phyloP scores from a whole-genome alignment of 2,329 filamentous ascomycete genomes.

The Alternaria metachromatica region DNA sequence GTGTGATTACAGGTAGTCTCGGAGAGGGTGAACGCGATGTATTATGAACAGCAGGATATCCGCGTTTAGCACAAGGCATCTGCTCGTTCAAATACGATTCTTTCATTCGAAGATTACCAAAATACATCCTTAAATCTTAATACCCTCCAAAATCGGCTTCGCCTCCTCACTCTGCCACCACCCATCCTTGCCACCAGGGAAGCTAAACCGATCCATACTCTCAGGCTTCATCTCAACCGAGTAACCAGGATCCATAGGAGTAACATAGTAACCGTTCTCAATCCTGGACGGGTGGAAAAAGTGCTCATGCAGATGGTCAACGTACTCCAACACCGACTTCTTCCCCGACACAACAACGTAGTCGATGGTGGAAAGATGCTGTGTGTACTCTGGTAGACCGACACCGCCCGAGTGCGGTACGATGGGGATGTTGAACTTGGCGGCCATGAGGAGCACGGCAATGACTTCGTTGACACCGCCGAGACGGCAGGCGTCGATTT shows the following conservation, averaged over 20 bases:
- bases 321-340: slow-evolving; percentile 84
- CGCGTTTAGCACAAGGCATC: not conserved
- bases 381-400: slow-evolving; percentile 90
- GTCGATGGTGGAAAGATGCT: slow-evolving; percentile 91
- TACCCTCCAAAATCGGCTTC: slow-evolving; percentile 71
- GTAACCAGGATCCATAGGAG: slow-evolving; percentile 82
- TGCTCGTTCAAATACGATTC: not conserved
- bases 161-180: slow-evolving; percentile 88
- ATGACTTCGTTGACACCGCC: slow-evolving; percentile 92
- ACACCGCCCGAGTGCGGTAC: slow-evolving; percentile 91
- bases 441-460: slow-evolving; percentile 86
- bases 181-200: slow-evolving; percentile 77
- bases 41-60: not conserved
- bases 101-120: not conserved
- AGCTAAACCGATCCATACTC: slow-evolving; percentile 81
- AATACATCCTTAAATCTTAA: slow-evolving; percentile 45
- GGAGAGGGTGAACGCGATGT: not conserved
- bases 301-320: slow-evolving; percentile 93
- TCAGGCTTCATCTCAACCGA: slow-evolving; percentile 92
- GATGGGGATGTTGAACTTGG: slow-evolving; percentile 78
- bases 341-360: slow-evolving; percentile 87
- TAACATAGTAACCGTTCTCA: slow-evolving; percentile 85
- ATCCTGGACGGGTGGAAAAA: slow-evolving; percentile 83
- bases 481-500: slow-evolving; percentile 88
- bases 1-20: not conserved